Evolutionary conservation across 768 basidiomycete genomes (phyloP).

Genomic region (Lepiota venenata): DNA sequence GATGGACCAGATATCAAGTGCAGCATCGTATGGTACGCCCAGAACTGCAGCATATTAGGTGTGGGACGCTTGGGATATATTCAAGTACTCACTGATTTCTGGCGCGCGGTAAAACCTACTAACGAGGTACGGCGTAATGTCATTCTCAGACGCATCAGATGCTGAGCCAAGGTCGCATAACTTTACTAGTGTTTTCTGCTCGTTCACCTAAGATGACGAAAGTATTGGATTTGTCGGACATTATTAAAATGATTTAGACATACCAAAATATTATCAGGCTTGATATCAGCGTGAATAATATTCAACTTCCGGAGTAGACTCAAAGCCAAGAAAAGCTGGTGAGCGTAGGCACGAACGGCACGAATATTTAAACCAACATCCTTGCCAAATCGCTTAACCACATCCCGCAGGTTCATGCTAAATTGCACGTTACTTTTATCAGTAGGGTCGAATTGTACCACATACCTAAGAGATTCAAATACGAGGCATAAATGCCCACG

Average conservation of each 20-base stretch:
- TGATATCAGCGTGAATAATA: conserved; percentile 98
- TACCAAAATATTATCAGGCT: conserved; percentile 96
- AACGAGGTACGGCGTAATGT: conserved; percentile 97
- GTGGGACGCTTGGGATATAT: conserved; percentile 7
- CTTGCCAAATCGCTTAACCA: conserved; percentile 97
- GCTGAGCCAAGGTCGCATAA: conserved; percentile 98
- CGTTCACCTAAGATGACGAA: conserved; percentile 68
- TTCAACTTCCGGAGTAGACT: conserved; percentile 84
- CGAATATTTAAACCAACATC: conserved; percentile 95
- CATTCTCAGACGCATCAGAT: conserved; percentile 90
- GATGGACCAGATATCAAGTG: conserved; percentile 95
- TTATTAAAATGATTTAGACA: conserved; percentile 23
- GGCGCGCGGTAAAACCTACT: conserved; percentile 97
- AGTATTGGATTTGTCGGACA: not conserved
- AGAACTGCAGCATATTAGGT: conserved; percentile 56
- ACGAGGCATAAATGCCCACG: conserved; percentile 96
- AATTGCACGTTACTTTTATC: conserved; percentile 1
- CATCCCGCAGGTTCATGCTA: conserved; percentile 98
- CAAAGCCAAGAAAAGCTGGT: conserved; percentile 90
- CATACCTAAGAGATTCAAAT: conserved; percentile 89
- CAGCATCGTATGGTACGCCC: conserved; percentile 90
- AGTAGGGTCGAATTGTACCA: not conserved
- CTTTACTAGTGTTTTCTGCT: conserved; percentile 90
- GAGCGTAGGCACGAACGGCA: conserved; percentile 98
- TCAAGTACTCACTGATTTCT: conserved; percentile 76